Percentiles rank a stretch among this genome's conserved stretches.
These are phyloP conservation scores for Rhizopus delemar DNA, from an alignment of 371 early-diverging fungal genomes.

Conservation along the genomic window DNA sequence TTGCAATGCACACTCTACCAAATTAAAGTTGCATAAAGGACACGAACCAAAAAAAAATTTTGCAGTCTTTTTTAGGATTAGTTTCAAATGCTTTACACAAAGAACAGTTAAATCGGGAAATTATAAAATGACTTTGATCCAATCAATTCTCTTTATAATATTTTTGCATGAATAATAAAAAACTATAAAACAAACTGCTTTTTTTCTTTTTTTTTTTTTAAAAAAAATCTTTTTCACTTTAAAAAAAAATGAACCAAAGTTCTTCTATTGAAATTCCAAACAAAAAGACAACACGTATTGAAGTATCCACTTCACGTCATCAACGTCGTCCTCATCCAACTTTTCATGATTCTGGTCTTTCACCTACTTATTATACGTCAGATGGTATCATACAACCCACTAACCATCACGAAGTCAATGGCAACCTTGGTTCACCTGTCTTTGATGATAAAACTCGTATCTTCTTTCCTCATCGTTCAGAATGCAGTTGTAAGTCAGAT, in stretches of 20 bases:
- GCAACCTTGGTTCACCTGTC: constrained; percentile 14
- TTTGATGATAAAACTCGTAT: constrained; percentile 23
- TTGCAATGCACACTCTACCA: too few relatives aligned
- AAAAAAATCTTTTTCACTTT: neutral
- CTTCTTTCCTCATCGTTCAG: constrained; percentile 18
- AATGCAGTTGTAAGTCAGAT: constrained; percentile 22
- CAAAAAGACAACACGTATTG: constrained; percentile 12
- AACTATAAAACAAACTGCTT: neutral
- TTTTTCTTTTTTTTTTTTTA: neutral
- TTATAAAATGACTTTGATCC: neutral
- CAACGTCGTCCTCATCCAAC: neutral
- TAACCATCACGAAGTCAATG: neutral
- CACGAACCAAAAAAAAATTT: too few relatives aligned
- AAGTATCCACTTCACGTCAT: constrained; percentile 7
- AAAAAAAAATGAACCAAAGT: constrained; percentile 18
- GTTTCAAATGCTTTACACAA: too few relatives aligned
- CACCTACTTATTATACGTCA: constrained; percentile 25
- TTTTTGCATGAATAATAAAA: neutral
- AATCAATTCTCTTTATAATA: neutral
- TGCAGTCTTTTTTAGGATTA: too few relatives aligned
- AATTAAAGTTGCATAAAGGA: too few relatives aligned
- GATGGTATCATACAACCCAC: constrained; percentile 11
- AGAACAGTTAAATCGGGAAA: too few relatives aligned
- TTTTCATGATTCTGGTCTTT: constrained; percentile 14
- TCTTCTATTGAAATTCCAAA: constrained; percentile 12